Conservation (phyloP, 2,329 filamentous ascomycete species). For the Diaporthe sp. region DNA sequence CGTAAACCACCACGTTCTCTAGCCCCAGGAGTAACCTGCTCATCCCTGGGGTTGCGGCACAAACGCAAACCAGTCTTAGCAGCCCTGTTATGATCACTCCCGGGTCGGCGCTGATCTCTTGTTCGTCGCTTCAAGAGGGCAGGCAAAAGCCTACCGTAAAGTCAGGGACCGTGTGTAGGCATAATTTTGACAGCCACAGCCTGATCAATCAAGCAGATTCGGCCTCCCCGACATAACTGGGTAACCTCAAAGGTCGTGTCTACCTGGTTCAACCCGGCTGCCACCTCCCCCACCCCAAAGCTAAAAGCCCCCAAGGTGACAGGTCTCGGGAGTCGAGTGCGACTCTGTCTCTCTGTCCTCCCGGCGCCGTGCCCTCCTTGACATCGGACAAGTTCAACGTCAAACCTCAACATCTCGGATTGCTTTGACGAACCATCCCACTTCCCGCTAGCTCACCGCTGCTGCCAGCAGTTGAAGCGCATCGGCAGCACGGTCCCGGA, state of each 20-base stretch:
- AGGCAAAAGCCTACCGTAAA: background rate
- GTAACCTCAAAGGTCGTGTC: background rate
- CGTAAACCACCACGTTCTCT: slow-evolving; percentile 27
- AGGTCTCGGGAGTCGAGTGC: slow-evolving; percentile 34
- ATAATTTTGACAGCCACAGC: background rate
- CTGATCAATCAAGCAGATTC: slow-evolving; percentile 5
- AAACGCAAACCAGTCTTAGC: slow-evolving; percentile 7
- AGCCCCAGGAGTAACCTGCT: background rate
- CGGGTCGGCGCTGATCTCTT: slow-evolving; percentile 28
- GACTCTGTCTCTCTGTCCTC: slow-evolving; percentile 1
- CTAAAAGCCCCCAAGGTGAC: slow-evolving; percentile 16
- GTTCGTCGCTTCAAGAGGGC: background rate
- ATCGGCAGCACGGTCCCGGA: slow-evolving; percentile 12
- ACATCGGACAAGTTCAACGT: slow-evolving; percentile 32
- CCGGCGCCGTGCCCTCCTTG: background rate
- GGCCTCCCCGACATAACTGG: slow-evolving; percentile 16
- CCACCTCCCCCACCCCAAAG: background rate
- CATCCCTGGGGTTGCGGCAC: slow-evolving; percentile 18
- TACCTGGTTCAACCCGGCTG: slow-evolving; percentile 27
- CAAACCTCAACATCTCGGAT: slow-evolving; percentile 20
- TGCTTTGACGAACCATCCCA: slow-evolving; percentile 10
- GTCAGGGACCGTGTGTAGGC: background rate
- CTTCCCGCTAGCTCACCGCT: slow-evolving; percentile 13
- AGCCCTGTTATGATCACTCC: slow-evolving; percentile 17
- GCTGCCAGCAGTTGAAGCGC: background rate